phyloP scores from a whole-genome alignment of 768 basidiomycete genomes.

The Amanita thiersii region DNA sequence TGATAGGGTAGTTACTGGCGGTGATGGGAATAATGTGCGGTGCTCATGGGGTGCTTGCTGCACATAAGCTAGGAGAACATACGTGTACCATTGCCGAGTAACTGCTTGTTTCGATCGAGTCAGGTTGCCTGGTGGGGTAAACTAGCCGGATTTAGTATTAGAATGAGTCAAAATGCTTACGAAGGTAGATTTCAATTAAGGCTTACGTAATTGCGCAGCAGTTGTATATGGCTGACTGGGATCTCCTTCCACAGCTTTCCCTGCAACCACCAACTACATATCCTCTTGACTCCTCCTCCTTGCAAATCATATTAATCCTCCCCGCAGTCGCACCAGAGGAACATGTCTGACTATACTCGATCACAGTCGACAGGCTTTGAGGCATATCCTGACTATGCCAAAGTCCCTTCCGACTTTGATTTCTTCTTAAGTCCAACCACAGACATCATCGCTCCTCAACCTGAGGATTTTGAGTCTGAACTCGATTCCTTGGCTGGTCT shows the following conservation, averaged over 20 bases:
- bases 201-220: slow-evolving; percentile 22
- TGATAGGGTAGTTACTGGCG: neutral
- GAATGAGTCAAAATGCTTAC: neutral
- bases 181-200: too few relatives aligned
- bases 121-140: neutral
- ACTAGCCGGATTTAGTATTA: neutral
- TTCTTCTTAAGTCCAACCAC: slow-evolving; percentile 61
- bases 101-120: neutral
- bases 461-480: slow-evolving; percentile 79
- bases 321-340: slow-evolving; percentile 19
- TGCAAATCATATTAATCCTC: slow-evolving; percentile 13
- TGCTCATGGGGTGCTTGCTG: too few relatives aligned
- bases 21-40: neutral
- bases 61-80: too few relatives aligned
- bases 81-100: neutral
- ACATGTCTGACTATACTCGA: slow-evolving; percentile 26
- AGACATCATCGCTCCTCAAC: slow-evolving; percentile 70
- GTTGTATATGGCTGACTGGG: slow-evolving; percentile 19
- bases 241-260: slow-evolving; percentile 14
- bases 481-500: slow-evolving; percentile 67
- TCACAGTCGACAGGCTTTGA: slow-evolving; percentile 20
- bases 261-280: slow-evolving; percentile 23
- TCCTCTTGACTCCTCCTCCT: slow-evolving; percentile 11
- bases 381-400: slow-evolving; percentile 27
- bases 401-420: slow-evolving; percentile 39